Evolutionary conservation across 352 stramenopile genomes (phyloP).

Genomic region (Phytophthora foliorum): DNA sequence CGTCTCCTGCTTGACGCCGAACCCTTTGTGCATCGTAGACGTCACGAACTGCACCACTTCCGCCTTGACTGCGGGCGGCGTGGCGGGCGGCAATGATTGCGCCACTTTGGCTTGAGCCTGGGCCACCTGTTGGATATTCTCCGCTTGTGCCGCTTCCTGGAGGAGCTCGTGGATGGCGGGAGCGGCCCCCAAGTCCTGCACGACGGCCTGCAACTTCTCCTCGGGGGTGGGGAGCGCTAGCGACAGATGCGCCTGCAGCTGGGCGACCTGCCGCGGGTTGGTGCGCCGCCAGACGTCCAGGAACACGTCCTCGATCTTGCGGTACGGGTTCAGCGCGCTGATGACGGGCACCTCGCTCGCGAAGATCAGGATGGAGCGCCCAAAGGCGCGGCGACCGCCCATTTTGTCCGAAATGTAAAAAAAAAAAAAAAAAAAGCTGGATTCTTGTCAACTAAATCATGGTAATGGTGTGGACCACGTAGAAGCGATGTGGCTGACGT

Average conservation of each 20-base stretch:
- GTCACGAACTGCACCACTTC: slow-evolving; percentile 82
- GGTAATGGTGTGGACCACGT: slow-evolving; percentile 2
- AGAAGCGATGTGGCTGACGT: too few species aligned
- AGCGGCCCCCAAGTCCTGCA: slow-evolving; percentile 61
- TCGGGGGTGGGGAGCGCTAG: slow-evolving; percentile 56
- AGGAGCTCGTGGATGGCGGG: slow-evolving; percentile 70
- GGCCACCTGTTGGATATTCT: slow-evolving; percentile 56
- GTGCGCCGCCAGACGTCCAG: slow-evolving; percentile 83
- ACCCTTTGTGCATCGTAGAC: slow-evolving; percentile 85
- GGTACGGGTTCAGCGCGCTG: slow-evolving; percentile 83
- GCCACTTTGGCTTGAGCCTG: slow-evolving; percentile 57
- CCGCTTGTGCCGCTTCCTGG: slow-evolving; percentile 53
- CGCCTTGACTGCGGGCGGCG: slow-evolving; percentile 56
- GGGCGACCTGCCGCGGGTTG: slow-evolving; percentile 67
- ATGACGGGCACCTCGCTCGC: slow-evolving; percentile 89
- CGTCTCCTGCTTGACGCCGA: slow-evolving; percentile 70
- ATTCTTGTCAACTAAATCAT: too few species aligned
- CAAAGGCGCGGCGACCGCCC: slow-evolving; percentile 24
- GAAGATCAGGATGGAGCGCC: slow-evolving; percentile 80
- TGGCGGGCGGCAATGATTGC: slow-evolving; percentile 54
- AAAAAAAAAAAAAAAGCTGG: too few species aligned
- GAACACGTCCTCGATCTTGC: slow-evolving; percentile 88
- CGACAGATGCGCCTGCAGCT: slow-evolving; percentile 57
- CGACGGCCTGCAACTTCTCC: slow-evolving; percentile 66
- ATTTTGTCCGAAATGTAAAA: too few species aligned